A percentile compares a stretch with the other conserved stretches of the same genome.
These are phyloP conservation scores for Lasiosphaeria miniovina DNA, from an alignment of 495 filamentous ascomycete genomes.

Conservation along the genomic window DNA sequence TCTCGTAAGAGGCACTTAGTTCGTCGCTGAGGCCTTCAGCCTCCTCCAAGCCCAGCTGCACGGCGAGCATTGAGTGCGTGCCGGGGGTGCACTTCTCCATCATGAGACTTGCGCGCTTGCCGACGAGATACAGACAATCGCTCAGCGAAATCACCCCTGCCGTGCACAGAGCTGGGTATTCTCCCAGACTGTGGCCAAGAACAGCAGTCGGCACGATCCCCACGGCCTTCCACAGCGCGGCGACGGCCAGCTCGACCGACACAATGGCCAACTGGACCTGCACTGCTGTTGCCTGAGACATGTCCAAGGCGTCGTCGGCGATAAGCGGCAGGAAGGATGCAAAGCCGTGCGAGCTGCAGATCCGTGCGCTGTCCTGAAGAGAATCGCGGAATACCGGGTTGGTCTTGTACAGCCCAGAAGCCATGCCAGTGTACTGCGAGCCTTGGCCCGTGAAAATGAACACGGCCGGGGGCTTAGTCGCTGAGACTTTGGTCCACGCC, in stretches of 20 bases:
- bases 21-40: constrained; percentile 15
- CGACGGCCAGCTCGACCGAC: constrained; percentile 77
- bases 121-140: constrained; percentile 66
- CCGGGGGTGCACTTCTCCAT: constrained; percentile 56
- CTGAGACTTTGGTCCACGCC: background rate
- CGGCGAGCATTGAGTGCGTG: constrained; percentile 56
- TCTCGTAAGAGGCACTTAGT: constrained; percentile 41
- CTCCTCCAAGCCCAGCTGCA: constrained; percentile 24
- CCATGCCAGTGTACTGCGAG: constrained; percentile 60
- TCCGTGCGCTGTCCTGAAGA: constrained; percentile 59
- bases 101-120: constrained; percentile 64
- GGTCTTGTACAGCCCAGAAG: constrained; percentile 60
- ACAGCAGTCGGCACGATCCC: constrained; percentile 72
- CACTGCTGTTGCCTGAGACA: constrained; percentile 61
- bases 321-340: constrained; percentile 62
- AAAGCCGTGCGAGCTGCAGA: constrained; percentile 61
- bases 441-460: constrained; percentile 63
- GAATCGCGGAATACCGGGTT: constrained; percentile 59
- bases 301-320: constrained; percentile 50
- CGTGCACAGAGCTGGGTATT: constrained; percentile 69
- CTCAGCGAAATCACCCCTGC: constrained; percentile 64
- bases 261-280: constrained; percentile 70
- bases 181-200: constrained; percentile 74
- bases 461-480: constrained; percentile 33
- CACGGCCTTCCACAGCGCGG: constrained; percentile 70